Base-by-base conservation (phyloP, 208 protist species). In the Crithidia expoeki region DNA sequence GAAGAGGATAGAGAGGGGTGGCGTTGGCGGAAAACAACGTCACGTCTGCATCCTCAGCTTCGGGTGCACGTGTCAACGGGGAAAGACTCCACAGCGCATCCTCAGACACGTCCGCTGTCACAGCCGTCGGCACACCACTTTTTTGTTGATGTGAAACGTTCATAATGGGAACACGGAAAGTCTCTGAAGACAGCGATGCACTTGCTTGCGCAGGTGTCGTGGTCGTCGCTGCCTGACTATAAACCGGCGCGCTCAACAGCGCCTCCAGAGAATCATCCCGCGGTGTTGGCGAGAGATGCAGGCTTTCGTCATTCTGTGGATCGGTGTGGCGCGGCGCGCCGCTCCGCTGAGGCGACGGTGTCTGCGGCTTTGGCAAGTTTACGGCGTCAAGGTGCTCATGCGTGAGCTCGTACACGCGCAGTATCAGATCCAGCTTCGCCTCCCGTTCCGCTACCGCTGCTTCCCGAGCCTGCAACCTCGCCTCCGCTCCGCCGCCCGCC, bases 391-490 rank as follows among this genome's bases (percentile, higher is more conserved):
- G 70, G 58, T 84, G 76, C 52, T 84, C 80, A n/a, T 88, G 68
- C 12, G 87, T 94, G 28, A 96, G 75, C 49, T 92, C 92, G 58
- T 96, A 96, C n/a, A 96, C 72, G 21, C 75, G 49, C 52, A 96
- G 67, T 21, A 96, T 72, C 0, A 81, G 61, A 42, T 84, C 74
- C 17, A 96, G 65, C 52, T 96, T 94, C 34, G 76, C 74, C 72
- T 96, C 92, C 32, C 88, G 79, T 65, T 82, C 80, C 1, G 46
- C 27, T 50, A 95, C 67, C 46, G 66, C 58, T 11, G 51, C 60
- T 57, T 88, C 81, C 1, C 70, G 56, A 4, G 12, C n/a, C 14
- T 38, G 36, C 19, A 76, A 19, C 50, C 60, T 53, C 14, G 40
- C 17, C 6, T 67, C 52, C 7, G 36, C 16, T 23, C 61, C 52